phyloP scores from a whole-genome alignment of 2,329 filamentous ascomycete genomes.

The Fusarium ramigenum region DNA sequence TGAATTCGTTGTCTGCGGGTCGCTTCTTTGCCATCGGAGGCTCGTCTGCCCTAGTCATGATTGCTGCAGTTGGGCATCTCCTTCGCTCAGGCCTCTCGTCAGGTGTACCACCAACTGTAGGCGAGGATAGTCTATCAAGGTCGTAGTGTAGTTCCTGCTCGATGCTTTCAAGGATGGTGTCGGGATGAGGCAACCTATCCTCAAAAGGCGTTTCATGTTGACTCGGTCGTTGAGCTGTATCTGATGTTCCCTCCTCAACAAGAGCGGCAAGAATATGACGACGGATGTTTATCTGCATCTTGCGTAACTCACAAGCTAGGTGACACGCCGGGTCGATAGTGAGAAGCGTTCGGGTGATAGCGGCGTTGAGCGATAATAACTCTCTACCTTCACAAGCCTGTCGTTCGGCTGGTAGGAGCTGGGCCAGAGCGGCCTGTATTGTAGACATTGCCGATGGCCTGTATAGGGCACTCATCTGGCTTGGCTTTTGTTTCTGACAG shows the following conservation, averaged over 20 bases:
- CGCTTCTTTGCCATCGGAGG: background rate
- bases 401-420: background rate
- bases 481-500: background rate
- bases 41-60: background rate
- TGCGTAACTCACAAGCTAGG: background rate
- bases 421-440: background rate
- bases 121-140: no score
- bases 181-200: background rate
- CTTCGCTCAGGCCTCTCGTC: background rate
- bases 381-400: background rate
- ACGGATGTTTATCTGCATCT: background rate
- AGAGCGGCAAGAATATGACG: background rate
- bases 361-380: background rate
- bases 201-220: background rate
- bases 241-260: background rate
- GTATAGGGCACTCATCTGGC: background rate
- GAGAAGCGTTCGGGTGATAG: background rate
- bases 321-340: background rate
- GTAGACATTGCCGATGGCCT: background rate
- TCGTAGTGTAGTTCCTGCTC: background rate
- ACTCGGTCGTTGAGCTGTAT: background rate
- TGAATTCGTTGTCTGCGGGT: background rate
- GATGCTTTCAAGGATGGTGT: background rate
- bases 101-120: background rate
- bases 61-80: background rate